Evolutionary conservation across 1,139 yeast genomes (phyloP).

Genomic region (Candida glucosophila): DNA sequence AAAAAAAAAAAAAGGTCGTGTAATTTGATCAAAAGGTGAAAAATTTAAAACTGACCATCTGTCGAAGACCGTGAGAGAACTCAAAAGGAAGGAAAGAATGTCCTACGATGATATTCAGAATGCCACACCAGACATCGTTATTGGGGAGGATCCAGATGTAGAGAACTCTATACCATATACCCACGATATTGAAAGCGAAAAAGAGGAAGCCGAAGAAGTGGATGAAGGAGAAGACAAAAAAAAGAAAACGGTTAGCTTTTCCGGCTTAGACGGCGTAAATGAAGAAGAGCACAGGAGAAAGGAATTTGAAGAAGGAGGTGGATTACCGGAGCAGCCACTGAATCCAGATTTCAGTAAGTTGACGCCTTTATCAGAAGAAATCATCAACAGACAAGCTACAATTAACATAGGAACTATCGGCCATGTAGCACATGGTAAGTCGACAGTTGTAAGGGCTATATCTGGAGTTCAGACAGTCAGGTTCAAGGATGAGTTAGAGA

Average conservation of each 20-base stretch:
- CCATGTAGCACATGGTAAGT: slow-evolving; percentile 98
- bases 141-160: slow-evolving; percentile 57
- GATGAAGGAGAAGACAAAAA: slow-evolving; percentile 30
- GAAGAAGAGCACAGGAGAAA: slow-evolving; percentile 56
- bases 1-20: too few relatives aligned
- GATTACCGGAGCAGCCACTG: slow-evolving; percentile 92
- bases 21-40: too few relatives aligned
- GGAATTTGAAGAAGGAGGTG: slow-evolving; percentile 97
- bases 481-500: slow-evolving; percentile 96
- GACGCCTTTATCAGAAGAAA: slow-evolving; percentile 88
- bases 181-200: slow-evolving; percentile 41
- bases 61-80: too few relatives aligned
- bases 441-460: slow-evolving; percentile 97
- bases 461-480: slow-evolving; percentile 99
- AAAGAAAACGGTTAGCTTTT: slow-evolving; percentile 79
- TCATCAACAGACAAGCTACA: slow-evolving; percentile 97
- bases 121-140: slow-evolving; percentile 77
- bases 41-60: too few relatives aligned
- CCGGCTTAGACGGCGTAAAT: slow-evolving; percentile 59
- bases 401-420: slow-evolving; percentile 99
- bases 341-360: slow-evolving; percentile 71
- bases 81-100: too few relatives aligned
- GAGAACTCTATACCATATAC: slow-evolving; percentile 35
- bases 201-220: slow-evolving; percentile 41
- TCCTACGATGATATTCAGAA: slow-evolving; percentile 69